Evolutionary conservation across 2,329 filamentous ascomycete species (phyloP), one percentile per base, ranked within the genome.

Genomic region (Verticillium nonalfalfae): DNA sequence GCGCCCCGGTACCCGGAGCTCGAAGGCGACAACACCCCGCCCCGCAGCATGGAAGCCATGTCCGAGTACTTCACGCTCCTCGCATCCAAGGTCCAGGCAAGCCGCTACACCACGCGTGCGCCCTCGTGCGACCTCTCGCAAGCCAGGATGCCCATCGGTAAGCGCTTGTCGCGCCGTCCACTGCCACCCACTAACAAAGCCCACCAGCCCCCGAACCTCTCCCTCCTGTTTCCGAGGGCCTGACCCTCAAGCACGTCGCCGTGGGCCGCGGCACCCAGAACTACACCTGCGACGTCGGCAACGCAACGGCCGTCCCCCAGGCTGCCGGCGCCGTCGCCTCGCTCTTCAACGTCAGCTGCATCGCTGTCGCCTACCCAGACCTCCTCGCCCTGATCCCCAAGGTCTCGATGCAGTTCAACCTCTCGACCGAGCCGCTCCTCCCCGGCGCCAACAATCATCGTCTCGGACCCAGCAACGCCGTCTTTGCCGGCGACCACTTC

Each of bases 341-440:
- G 1, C 90, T 98, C 68, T 97, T 90, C 86, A 93, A 97, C 76
- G 90, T 88, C 62, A 90, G 87, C 67, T 97, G 94, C 76, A 75
- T 94, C 38, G 90, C 89, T 7, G 82, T 89, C 52, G 79, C 84
- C 66, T 87, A 87, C 68, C 88, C 91, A 0, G 82, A 86, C 60
- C 79, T 95, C 15, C 79, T 93, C 52, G 72, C 80, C 65, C 74
- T 81, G 60, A 81, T 96, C 21, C 86, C 91, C 3, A 79, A 79
- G 63, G 83, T 92, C 61, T 85, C 89, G 1, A 82, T 96, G 60
- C 81, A 86, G 70, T 89, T 90, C 70, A 79, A 86, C 69, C 78
- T 88, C 57, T 78, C 40, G 70, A 73, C 64, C 18, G 69, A 73
- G 56, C 73, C 68, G 34, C 34, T 58, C 52, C 15, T 35, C 38